Conservation (phyloP, 805 yeast genomes). For the Pichia membranifaciens region DNA sequence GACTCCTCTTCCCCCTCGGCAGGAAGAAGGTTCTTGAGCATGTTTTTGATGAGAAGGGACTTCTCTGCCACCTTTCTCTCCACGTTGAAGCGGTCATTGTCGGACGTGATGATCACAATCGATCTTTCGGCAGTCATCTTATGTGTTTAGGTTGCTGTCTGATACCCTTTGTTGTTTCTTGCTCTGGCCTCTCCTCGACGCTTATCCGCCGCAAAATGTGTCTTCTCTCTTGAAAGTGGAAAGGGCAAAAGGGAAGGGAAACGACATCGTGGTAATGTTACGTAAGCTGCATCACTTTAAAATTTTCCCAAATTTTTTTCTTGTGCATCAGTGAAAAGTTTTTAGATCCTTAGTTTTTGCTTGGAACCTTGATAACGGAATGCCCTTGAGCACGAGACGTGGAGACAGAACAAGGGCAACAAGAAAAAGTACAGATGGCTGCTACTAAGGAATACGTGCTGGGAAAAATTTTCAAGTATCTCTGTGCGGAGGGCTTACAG, state of each 20-base stretch:
- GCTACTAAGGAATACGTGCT: constrained; percentile 17
- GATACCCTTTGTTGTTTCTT: too few relatives aligned
- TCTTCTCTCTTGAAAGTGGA: not conserved
- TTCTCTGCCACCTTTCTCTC: constrained; percentile 81
- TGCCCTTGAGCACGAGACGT: too few relatives aligned
- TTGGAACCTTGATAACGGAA: not conserved
- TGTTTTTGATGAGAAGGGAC: constrained; percentile 76
- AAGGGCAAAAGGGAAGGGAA: not conserved
- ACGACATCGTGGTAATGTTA: not conserved
- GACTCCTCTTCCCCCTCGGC: constrained; percentile 32
- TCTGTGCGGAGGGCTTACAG: constrained; percentile 21
- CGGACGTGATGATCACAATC: constrained; percentile 58
- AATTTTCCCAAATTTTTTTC: not conserved
- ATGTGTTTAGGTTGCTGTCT: not conserved
- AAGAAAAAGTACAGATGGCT: constrained; percentile 13
- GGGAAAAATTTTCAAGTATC: constrained; percentile 21
- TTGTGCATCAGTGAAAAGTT: not conserved
- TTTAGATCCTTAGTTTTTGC: not conserved
- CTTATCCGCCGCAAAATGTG: not conserved
- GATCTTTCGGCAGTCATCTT: constrained; percentile 22
- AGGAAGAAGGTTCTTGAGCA: constrained; percentile 62
- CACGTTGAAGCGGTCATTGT: constrained; percentile 72
- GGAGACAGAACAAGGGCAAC: too few relatives aligned
- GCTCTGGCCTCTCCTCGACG: not conserved
- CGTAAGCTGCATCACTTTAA: not conserved